Evolutionary conservation across 2,329 filamentous ascomycete genomes (phyloP), one percentile per base, ranked within the genome.

Genomic region (Coniella vitis): DNA sequence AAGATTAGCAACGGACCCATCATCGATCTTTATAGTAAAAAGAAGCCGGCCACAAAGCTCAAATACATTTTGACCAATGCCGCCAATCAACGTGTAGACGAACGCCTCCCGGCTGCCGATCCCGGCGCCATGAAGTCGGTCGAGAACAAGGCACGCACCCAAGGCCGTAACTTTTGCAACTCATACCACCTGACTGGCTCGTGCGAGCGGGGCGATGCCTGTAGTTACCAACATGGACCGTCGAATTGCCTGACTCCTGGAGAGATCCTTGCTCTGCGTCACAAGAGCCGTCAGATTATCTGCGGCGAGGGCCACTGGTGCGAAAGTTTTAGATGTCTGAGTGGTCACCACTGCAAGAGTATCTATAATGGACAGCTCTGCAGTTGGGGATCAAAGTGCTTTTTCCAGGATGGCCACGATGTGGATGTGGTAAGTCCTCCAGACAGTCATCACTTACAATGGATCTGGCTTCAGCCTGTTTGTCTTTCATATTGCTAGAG

Each of bases 131-230:
- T 46, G 13, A 43, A 42, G 38, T 52, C 52, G 12, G 29, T 51
- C 21, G 49, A 54, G 35, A 34, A 31, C 21, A 52, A 48, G 38
- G 43, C 52, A 17, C 35, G 34, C n/a, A 13, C 25, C 12, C 52
- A 48, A 13, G 52, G 52, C n/a, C 34, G 41, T 34, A 54, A 54
- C 38, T 51, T 54, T 32, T 54, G 52, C 36, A 54, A 54, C 35
- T 45, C 44, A 16, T 54, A 52, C 19, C 52, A 54, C 25, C 17
- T 54, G 14, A 41, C 20, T 13, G 34, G 38, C 13, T 31, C 16
- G 19, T 54, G 49, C 29, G 52, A 52, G 7, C 48, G 45, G 35
- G 45, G 46, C 34, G 38, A 49, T 2, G 20, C 17, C 7, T 54
- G 48, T 22, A 41, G 41, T 10, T 51, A 52, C 14, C 49, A 51